These are phyloP conservation scores for Begonia loranthoides DNA, from an alignment of 306 rosid species.

Conservation along the genomic window DNA sequence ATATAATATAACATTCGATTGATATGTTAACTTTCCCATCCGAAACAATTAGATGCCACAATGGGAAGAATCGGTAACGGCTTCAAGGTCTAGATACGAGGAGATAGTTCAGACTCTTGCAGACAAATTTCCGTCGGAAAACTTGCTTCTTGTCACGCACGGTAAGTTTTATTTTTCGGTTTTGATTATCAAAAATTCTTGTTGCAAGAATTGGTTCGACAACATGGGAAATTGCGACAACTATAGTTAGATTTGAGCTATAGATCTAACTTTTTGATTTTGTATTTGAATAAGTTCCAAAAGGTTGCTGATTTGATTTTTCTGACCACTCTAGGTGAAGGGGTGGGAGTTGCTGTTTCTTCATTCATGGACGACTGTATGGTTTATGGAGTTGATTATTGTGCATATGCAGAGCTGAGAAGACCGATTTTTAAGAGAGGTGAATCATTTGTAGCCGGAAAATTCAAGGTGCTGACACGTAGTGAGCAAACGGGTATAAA, in stretches of 20 bases:
- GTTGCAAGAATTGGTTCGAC: background rate
- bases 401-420: conserved; percentile 52
- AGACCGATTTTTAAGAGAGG: conserved; percentile 41
- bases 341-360: conserved; percentile 56
- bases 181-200: background rate
- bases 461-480: conserved; percentile 36
- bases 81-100: conserved; percentile 44
- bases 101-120: conserved; percentile 55
- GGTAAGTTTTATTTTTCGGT: conserved; percentile 27
- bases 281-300: background rate
- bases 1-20: background rate
- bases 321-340: conserved; percentile 44
- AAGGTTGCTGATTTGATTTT: background rate
- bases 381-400: conserved; percentile 50
- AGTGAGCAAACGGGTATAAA: conserved; percentile 30
- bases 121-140: conserved; percentile 49
- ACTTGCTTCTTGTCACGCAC: conserved; percentile 85
- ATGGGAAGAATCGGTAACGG: conserved; percentile 41
- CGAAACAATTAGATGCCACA: conserved; percentile 37
- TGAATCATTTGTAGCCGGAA: conserved; percentile 31
- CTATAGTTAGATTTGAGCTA: too few species aligned
- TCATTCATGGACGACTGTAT: conserved; percentile 27
- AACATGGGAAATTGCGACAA: too few species aligned
- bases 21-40: background rate
- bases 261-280: background rate